These are phyloP conservation scores for Retiboletus flavoniger DNA, from an alignment of 1,284 basidiomycete genomes.

Conservation along the genomic window DNA sequence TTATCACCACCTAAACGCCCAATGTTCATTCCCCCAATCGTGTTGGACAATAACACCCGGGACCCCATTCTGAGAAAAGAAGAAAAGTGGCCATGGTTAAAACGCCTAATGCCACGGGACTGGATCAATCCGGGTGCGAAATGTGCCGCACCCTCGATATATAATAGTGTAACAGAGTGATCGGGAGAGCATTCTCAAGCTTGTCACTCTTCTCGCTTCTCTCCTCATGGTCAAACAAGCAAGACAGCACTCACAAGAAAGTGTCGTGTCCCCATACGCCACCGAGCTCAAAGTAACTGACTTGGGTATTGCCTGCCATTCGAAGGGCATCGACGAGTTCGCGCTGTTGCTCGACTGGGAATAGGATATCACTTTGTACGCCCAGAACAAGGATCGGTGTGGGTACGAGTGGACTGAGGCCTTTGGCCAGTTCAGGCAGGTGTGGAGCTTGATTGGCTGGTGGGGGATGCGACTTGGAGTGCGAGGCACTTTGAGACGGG, in stretches of 20 bases:
- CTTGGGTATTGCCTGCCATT: slow-evolving; percentile 82
- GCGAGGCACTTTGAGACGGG: slow-evolving; percentile 43
- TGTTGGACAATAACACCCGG: not conserved
- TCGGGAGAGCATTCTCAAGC: not conserved
- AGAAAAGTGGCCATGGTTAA: not conserved
- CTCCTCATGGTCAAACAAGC: not conserved
- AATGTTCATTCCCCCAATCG: not conserved
- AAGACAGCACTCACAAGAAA: slow-evolving; percentile 63
- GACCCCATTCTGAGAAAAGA: not conserved
- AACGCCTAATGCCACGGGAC: not conserved
- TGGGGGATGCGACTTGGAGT: slow-evolving; percentile 70
- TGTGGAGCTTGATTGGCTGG: slow-evolving; percentile 70
- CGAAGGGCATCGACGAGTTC: slow-evolving; percentile 92
- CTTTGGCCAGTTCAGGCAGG: slow-evolving; percentile 80
- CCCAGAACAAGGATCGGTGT: slow-evolving; percentile 90
- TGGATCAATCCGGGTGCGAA: slow-evolving; percentile 12
- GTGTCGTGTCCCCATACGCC: slow-evolving; percentile 99
- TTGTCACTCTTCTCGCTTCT: not conserved
- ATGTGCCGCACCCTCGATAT: slow-evolving; percentile 3
- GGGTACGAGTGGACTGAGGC: slow-evolving; percentile 72
- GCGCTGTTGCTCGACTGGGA: slow-evolving; percentile 96
- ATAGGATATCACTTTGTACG: slow-evolving; percentile 95
- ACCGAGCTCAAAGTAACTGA: slow-evolving; percentile 96
- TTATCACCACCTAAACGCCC: not conserved
- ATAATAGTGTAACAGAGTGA: not conserved